Conservation (phyloP, 164 flowering plant species). For the Annona cherimola region DNA sequence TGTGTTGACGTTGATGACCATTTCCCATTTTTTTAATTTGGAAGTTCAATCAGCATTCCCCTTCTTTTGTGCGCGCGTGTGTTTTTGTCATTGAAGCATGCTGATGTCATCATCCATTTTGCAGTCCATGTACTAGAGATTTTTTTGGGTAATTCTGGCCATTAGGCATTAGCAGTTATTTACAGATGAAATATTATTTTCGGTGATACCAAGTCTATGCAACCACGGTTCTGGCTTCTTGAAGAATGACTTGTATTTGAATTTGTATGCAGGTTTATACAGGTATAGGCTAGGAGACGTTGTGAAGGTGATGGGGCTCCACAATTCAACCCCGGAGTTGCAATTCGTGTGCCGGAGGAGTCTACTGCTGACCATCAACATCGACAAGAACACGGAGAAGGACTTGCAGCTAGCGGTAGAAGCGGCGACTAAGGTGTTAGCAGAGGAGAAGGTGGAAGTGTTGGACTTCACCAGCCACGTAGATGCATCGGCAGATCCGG, state of each 20-base stretch:
- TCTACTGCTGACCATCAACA: slow-evolving; percentile 74
- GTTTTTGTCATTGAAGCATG: too few relatives aligned
- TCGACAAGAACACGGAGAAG: slow-evolving; percentile 96
- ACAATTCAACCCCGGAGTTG: slow-evolving; percentile 79
- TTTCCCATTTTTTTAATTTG: background rate
- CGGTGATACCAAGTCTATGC: too few relatives aligned
- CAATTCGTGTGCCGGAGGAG: slow-evolving; percentile 73
- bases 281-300: slow-evolving; percentile 85
- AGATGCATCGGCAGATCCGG: slow-evolving; percentile 57
- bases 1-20: background rate
- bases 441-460: slow-evolving; percentile 54
- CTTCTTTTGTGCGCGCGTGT: background rate
- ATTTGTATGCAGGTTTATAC: slow-evolving; percentile 63
- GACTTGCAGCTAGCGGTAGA: slow-evolving; percentile 80
- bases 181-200: too few relatives aligned
- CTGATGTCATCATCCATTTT: too few relatives aligned
- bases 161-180: too few relatives aligned
- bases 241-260: too few relatives aligned
- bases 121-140: too few relatives aligned
- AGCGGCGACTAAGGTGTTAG: slow-evolving; percentile 43
- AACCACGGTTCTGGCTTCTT: too few relatives aligned
- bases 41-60: background rate
- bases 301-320: slow-evolving; percentile 75
- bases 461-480: slow-evolving; percentile 75
- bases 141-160: too few relatives aligned